Evolutionary conservation across 2,329 filamentous ascomycete genomes (phyloP).

Genomic region (Venturia oleaginea): DNA sequence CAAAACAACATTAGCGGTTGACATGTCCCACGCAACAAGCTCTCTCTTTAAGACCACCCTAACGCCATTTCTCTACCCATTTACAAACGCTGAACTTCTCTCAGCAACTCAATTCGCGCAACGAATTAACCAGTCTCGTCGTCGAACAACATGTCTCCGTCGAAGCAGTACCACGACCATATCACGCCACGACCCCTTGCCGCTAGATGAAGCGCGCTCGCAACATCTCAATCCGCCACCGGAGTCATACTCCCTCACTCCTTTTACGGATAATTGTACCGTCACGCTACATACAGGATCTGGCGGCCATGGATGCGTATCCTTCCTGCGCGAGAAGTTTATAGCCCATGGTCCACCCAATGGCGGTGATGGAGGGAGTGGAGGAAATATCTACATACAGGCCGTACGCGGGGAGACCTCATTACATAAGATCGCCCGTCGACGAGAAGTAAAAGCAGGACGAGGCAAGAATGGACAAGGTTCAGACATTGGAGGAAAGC

Average conservation of each 20-base stretch:
- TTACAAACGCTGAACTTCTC: slow-evolving; percentile 9
- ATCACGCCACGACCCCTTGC: background rate
- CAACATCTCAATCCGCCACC: slow-evolving; percentile 67
- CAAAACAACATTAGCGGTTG: background rate
- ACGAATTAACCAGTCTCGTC: background rate
- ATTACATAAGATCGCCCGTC: slow-evolving; percentile 78
- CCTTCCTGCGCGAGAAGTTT: slow-evolving; percentile 87
- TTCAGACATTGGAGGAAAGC: slow-evolving; percentile 61
- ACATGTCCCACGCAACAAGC: slow-evolving; percentile 5
- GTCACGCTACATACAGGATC: slow-evolving; percentile 68
- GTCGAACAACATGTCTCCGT: background rate
- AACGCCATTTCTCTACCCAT: slow-evolving; percentile 15
- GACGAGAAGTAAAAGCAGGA: slow-evolving; percentile 64
- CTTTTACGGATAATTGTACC: slow-evolving; percentile 79
- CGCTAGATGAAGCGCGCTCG: background rate
- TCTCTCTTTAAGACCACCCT: slow-evolving; percentile 7
- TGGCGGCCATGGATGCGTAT: slow-evolving; percentile 88
- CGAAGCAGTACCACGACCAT: background rate
- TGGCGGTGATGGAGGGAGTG: slow-evolving; percentile 85
- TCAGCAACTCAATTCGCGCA: slow-evolving; percentile 8
- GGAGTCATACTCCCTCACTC: slow-evolving; percentile 72
- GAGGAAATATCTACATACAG: slow-evolving; percentile 90
- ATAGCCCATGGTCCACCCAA: slow-evolving; percentile 83
- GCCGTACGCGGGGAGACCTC: slow-evolving; percentile 86
- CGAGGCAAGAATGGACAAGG: slow-evolving; percentile 72